Evolutionary conservation across 257 asterid species (phyloP), one percentile per base, ranked within the genome.

Genomic region (Primulina huaijiensis): DNA sequence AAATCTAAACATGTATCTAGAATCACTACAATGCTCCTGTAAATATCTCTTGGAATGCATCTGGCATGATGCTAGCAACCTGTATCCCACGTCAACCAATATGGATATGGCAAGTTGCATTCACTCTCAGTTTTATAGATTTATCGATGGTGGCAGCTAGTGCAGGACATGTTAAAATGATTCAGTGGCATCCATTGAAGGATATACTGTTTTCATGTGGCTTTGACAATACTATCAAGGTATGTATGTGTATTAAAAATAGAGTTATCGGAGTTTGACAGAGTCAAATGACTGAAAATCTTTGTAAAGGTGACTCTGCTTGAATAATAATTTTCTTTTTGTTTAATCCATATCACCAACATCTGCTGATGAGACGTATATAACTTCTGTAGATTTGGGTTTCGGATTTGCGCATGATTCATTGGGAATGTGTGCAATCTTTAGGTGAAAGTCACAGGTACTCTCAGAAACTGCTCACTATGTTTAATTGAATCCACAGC

Each of bases 21-120:
- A 96, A 96, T 71, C 97, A 91, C 64, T 92, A 87, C 78, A 94
- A 91, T 71, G 97, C 88, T 86, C 96, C 91, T 64, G 88, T 89
- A 80, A 77, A 91, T 65, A 40, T 10, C 17, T 40, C 50, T 40
- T 40, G 50, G 17, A 40, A 40, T 40, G 16, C 4, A 40, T 9
- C 50, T 40, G 50, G 50, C 50, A 9, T 2, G 50, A 1, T 40
- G 16, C 86, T 94, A 30, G 99, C 97, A 21, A 89, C 97, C 57
- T 94, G 99, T 78, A 92, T 96, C 53, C 84, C 97, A 68, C 97
- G 91, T 74, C 88, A 91, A 74, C 76, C 95, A 25, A 96, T 94
- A 35, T 87, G 96, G 95, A 88, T 94, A 74, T 94, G 99, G 97
- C 92, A 87, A 77, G 86, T 85, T 50, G 67, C 78, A 66, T 88